phyloP scores from a whole-genome alignment of 495 filamentous ascomycete species.

The Penicillium chermesinum region DNA sequence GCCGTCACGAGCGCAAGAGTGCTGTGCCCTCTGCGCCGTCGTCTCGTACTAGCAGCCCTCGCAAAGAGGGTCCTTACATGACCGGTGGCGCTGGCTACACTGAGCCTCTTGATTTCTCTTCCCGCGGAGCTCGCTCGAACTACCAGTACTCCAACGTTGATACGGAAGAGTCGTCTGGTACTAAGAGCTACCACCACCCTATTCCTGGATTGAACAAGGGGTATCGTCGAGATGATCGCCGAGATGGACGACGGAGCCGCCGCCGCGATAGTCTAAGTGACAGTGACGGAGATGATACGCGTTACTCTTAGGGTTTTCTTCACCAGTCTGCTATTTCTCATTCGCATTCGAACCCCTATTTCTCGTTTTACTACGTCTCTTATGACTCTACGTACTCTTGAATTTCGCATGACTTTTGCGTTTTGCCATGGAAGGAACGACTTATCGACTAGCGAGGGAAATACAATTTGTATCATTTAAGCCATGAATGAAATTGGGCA shows the following conservation, averaged over 20 bases:
- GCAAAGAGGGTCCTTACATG: constrained; percentile 35
- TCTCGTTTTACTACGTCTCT: constrained; percentile 3
- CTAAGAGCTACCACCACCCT: constrained; percentile 74
- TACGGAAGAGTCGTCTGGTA: constrained; percentile 56
- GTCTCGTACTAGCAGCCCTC: constrained; percentile 35
- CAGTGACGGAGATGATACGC: constrained; percentile 40
- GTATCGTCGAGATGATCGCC: constrained; percentile 40
- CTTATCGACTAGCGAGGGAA: constrained; percentile 3
- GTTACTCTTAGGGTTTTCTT: constrained; percentile 18
- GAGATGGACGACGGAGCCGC: constrained; percentile 14
- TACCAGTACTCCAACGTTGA: constrained; percentile 47
- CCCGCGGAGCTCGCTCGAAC: constrained; percentile 39
- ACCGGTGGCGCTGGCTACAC: constrained; percentile 53
- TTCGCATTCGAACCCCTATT: neutral
- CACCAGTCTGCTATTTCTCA: neutral
- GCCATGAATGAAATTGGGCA: constrained; percentile 5
- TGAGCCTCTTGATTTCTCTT: constrained; percentile 49
- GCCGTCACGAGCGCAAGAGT: constrained; percentile 6
- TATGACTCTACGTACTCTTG: neutral
- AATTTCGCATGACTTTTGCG: neutral
- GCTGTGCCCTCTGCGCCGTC: constrained; percentile 21
- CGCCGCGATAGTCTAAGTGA: constrained; percentile 51
- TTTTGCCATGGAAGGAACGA: neutral
- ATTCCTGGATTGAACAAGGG: constrained; percentile 66
- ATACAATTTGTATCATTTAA: constrained; percentile 5